Conservation (phyloP, 371 early-diverging fungal genomes). For the Chytridiales sp. region DNA sequence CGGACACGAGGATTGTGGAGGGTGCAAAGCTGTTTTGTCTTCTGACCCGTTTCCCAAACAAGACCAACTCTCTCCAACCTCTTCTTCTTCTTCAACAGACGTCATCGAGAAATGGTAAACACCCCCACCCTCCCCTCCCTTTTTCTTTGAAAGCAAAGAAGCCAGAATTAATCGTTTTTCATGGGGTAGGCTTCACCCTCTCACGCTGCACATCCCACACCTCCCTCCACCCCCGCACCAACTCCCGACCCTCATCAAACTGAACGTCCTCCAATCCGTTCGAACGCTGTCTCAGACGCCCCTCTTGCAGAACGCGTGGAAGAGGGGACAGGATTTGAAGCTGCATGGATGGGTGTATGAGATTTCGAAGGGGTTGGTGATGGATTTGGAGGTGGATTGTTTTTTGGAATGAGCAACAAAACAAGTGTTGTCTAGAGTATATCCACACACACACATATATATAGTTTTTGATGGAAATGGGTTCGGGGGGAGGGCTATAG, state of each 20-base stretch:
- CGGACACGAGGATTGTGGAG: slow-evolving; percentile 90
- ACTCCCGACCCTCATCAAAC: slow-evolving; percentile 33
- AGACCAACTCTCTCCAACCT: no score
- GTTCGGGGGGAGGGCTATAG: no score
- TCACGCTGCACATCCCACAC: background rate
- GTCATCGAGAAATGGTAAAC: slow-evolving; percentile 85
- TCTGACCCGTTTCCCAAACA: slow-evolving; percentile 57
- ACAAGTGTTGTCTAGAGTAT: no score
- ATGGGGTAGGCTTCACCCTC: background rate
- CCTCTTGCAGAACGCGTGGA: slow-evolving; percentile 84
- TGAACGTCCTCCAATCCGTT: slow-evolving; percentile 77
- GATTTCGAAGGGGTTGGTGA: slow-evolving; percentile 38
- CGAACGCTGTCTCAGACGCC: slow-evolving; percentile 70
- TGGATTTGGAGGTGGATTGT: no score
- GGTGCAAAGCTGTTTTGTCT: slow-evolving; percentile 65
- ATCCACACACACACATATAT: no score
- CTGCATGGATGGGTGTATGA: slow-evolving; percentile 85
- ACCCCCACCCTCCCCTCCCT: slow-evolving; percentile 23
- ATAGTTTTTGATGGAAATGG: no score
- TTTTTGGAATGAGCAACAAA: no score
- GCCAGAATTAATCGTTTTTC: no score
- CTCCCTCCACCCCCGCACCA: background rate
- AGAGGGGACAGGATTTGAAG: slow-evolving; percentile 66
- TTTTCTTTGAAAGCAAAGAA: background rate
- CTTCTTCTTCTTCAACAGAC: no score